A percentile compares a stretch with the other conserved stretches of the same genome.
phyloP scores from a whole-genome alignment of 495 filamentous ascomycete genomes.

The Penicillium robsamsonii region DNA sequence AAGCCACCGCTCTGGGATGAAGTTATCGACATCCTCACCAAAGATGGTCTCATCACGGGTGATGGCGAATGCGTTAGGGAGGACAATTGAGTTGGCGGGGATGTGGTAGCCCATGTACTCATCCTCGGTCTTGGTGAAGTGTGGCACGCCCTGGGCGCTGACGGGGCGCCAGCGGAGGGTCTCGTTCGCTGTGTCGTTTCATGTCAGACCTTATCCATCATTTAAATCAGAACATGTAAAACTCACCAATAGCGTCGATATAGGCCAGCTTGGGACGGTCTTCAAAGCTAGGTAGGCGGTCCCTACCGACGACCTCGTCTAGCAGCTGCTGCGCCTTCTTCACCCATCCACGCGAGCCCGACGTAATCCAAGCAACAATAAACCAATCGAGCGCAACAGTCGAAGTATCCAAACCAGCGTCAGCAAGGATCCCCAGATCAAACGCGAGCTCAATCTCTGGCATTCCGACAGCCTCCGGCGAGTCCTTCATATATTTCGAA shows the following conservation, averaged over 20 bases:
- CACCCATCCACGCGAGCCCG: conserved; percentile 18
- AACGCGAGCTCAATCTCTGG: conserved; percentile 30
- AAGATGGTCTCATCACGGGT: conserved; percentile 12
- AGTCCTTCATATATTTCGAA: background rate
- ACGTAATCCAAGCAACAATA: conserved; percentile 22
- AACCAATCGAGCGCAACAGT: conserved; percentile 31
- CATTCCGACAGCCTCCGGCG: conserved; percentile 9
- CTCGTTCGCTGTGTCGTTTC: conserved; percentile 37
- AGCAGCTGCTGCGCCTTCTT: conserved; percentile 25
- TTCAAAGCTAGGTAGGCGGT: conserved; percentile 20
- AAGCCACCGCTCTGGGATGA: conserved; percentile 27
- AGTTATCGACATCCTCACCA: conserved; percentile 17
- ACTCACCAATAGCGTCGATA: conserved; percentile 36
- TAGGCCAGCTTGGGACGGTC: conserved; percentile 47
- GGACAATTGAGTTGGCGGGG: conserved; percentile 13
- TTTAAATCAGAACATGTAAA: background rate
- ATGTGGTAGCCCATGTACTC: conserved; percentile 18
- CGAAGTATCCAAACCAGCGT: conserved; percentile 39
- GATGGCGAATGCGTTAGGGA: conserved; percentile 15
- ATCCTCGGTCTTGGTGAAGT: conserved; percentile 11
- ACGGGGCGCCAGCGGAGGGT: conserved; percentile 53
- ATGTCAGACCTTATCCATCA: background rate
- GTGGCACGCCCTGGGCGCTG: conserved; percentile 33
- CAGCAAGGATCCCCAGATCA: conserved; percentile 34
- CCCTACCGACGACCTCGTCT: conserved; percentile 11